Conservation (phyloP, 495 filamentous ascomycete species). For the Trichocladium antarcticum region DNA sequence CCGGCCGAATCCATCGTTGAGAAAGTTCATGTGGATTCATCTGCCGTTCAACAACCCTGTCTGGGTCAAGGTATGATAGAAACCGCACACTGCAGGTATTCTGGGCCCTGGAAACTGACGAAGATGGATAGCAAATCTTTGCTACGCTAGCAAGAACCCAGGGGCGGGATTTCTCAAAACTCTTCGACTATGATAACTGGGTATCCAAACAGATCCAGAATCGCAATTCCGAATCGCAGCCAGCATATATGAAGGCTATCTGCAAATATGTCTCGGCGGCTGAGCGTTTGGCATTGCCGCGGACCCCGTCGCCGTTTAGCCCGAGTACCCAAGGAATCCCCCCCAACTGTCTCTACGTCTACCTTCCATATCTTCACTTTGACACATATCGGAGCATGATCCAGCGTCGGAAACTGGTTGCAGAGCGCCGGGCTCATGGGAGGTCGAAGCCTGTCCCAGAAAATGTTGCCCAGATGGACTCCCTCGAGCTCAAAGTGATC, state of each 20-base stretch:
- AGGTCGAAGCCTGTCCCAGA: slow-evolving; percentile 46
- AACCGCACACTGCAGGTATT: too few species aligned
- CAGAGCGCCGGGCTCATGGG: slow-evolving; percentile 44
- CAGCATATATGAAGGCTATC: slow-evolving; percentile 35
- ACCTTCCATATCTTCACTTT: slow-evolving; percentile 50
- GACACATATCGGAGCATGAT: slow-evolving; percentile 53
- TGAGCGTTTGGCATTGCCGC: slow-evolving; percentile 24
- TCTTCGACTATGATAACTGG: slow-evolving; percentile 44
- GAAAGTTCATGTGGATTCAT: slow-evolving; percentile 55
- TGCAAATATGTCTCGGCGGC: slow-evolving; percentile 36
- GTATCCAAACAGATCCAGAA: slow-evolving; percentile 35
- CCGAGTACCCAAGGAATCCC: slow-evolving; percentile 29
- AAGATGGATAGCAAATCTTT: slow-evolving; percentile 26
- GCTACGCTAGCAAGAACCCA: slow-evolving; percentile 27
- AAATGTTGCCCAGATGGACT: slow-evolving; percentile 40
- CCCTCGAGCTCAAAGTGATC: slow-evolving; percentile 49
- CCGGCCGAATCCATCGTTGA: slow-evolving; percentile 27
- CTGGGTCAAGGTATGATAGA: slow-evolving; percentile 52
- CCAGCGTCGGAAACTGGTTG: slow-evolving; percentile 47
- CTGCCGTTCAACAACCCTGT: slow-evolving; percentile 54
- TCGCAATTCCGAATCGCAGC: slow-evolving; percentile 36
- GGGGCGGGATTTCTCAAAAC: slow-evolving; percentile 28
- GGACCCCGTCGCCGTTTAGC: slow-evolving; percentile 21
- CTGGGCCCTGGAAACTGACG: slow-evolving; percentile 19
- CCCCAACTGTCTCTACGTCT: slow-evolving; percentile 36